Percentiles rank a stretch among this genome's conserved stretches.
phyloP scores from a whole-genome alignment of 164 flowering plant species.

The grape (Vitis vinifera) region DNA sequence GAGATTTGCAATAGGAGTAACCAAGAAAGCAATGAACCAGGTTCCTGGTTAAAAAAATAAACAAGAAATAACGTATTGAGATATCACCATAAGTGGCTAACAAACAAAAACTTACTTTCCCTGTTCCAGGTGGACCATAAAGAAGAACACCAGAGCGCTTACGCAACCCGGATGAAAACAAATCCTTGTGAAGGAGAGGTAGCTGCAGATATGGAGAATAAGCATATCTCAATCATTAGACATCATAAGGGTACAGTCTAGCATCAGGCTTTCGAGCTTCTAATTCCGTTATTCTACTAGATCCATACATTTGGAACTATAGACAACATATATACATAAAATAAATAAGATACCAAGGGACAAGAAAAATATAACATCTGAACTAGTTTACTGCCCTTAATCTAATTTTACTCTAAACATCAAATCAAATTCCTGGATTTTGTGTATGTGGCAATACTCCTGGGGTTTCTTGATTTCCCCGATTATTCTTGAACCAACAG shows the following conservation, averaged over 20 bases:
- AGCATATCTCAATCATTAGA: background rate
- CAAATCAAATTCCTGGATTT: too few species aligned
- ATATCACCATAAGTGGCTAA: background rate
- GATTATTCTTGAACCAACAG: too few species aligned
- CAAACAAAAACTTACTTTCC: conserved; percentile 59
- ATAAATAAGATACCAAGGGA: background rate
- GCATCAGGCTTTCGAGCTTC: background rate
- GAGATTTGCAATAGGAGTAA: conserved; percentile 17
- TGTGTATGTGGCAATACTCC: too few species aligned
- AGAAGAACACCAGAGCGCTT: conserved; percentile 96
- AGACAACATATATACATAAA: background rate
- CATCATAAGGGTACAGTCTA: background rate
- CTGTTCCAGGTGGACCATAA: conserved; percentile 99
- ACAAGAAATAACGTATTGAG: background rate
- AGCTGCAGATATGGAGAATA: conserved; percentile 45
- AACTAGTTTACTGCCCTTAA: too few species aligned
- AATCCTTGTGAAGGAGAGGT: conserved; percentile 89
- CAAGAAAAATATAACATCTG: background rate
- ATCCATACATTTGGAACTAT: background rate
- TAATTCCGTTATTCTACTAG: background rate
- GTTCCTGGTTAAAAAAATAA: conserved; percentile 2
- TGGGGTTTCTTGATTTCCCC: too few species aligned
- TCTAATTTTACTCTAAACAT: too few species aligned
- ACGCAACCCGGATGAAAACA: conserved; percentile 93
- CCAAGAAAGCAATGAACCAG: conserved; percentile 7